Evolutionary conservation across 176 grass and related monocot genomes (phyloP).

Genomic region (Eragrostis curvula): DNA sequence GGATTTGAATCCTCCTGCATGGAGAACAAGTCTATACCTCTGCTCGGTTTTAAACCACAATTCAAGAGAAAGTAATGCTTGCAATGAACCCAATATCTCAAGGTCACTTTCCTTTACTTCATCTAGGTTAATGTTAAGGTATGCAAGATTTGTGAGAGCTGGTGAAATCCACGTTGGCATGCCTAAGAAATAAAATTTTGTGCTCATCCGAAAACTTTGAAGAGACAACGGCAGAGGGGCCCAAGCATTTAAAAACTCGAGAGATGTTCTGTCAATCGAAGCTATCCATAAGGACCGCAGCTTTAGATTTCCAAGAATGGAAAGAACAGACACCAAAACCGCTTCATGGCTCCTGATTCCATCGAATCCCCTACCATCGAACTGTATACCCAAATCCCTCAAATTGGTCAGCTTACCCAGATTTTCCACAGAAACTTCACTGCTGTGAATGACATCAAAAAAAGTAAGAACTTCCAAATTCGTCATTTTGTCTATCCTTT

Average conservation of each 20-base stretch:
- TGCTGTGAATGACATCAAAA: not conserved
- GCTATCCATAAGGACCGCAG: not conserved
- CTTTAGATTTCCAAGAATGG: conserved; percentile 15
- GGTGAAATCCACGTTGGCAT: not conserved
- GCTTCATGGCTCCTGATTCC: not conserved
- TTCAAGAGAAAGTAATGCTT: not conserved
- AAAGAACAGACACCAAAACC: not conserved
- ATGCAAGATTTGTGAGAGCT: not conserved
- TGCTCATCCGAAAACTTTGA: not conserved
- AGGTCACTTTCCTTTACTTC: not conserved
- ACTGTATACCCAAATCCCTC: not conserved
- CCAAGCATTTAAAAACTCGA: conserved; percentile 21
- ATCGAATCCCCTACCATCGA: not conserved
- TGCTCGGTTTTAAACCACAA: not conserved
- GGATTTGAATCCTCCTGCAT: not conserved
- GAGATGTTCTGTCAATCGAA: accelerated
- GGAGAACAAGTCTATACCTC: not conserved
- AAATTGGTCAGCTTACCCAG: not conserved
- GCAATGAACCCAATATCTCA: not conserved
- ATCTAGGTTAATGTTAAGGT: not conserved
- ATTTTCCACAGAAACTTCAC: not conserved
- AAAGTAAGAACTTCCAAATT: not conserved
- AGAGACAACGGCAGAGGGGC: conserved; percentile 7
- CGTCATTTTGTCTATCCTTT: conserved; percentile 15
- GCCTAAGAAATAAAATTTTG: not conserved